phyloP scores from a whole-genome alignment of 2,329 filamentous ascomycete species.

The Neofusicoccum sp. region DNA sequence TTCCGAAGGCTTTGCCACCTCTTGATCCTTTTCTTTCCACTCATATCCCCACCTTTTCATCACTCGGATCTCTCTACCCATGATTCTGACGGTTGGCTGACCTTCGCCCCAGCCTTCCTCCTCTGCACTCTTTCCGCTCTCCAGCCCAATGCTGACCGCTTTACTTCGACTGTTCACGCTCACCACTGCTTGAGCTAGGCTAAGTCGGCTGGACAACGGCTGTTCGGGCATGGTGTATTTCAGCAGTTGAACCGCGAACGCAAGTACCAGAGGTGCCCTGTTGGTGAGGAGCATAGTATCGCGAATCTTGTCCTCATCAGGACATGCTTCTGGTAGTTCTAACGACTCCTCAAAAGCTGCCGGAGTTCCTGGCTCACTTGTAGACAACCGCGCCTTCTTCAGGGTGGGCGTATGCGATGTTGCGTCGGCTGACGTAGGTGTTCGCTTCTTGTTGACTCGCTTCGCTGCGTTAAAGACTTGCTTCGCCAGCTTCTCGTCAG shows the following conservation, averaged over 20 bases:
- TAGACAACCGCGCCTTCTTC: constrained; percentile 33
- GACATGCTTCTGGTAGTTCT: constrained; percentile 53
- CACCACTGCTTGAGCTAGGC: constrained; percentile 78
- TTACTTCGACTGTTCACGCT: constrained; percentile 77
- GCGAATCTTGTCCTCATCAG: constrained; percentile 60
- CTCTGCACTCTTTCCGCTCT: constrained; percentile 62
- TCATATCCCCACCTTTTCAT: constrained; percentile 76
- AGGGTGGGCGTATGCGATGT: constrained; percentile 33
- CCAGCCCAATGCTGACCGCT: constrained; percentile 71
- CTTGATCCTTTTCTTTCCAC: constrained; percentile 39
- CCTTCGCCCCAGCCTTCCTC: constrained; percentile 72
- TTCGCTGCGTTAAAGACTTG: constrained; percentile 59
- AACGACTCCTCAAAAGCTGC: constrained; percentile 64
- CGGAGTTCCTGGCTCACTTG: constrained; percentile 39
- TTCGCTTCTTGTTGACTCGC: constrained; percentile 55
- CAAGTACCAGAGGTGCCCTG: constrained; percentile 76
- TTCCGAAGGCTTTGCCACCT: constrained; percentile 11
- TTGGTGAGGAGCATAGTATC: constrained; percentile 67
- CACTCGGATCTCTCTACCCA: constrained; percentile 72
- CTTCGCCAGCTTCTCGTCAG: constrained; percentile 56
- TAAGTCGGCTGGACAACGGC: constrained; percentile 77
- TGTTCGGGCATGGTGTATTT: constrained; percentile 84
- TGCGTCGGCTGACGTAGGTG: constrained; percentile 33
- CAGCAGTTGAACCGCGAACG: constrained; percentile 71
- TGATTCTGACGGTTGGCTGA: constrained; percentile 68